Conservation (phyloP, 1,284 basidiomycete genomes). For the Ceratobasidium sp. region DNA sequence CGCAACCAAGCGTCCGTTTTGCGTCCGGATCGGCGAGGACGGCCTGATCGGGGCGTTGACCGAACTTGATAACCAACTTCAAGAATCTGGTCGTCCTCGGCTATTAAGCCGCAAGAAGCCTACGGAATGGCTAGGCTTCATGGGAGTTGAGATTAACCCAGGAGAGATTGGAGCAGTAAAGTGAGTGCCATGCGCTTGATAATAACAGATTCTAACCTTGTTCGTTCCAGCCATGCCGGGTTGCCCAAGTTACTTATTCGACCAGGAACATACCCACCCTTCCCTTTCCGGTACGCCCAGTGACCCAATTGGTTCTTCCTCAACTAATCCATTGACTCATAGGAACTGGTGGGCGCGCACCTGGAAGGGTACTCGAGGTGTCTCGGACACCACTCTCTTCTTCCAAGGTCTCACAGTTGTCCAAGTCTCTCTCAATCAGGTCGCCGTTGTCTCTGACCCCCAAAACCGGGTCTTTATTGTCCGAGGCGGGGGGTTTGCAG, state of each 20-base stretch:
- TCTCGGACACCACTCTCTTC: conserved; percentile 78
- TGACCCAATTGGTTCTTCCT: not conserved
- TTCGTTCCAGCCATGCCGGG: conserved; percentile 79
- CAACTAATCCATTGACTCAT: not conserved
- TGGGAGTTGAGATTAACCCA: conserved; percentile 56
- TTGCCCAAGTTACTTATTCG: conserved; percentile 71
- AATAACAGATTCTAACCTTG: conserved; percentile 50
- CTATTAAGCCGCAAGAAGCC: conserved; percentile 59
- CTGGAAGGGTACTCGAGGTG: conserved; percentile 69
- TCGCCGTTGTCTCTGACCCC: conserved; percentile 76
- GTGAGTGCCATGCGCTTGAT: conserved; percentile 69
- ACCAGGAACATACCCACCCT: conserved; percentile 75
- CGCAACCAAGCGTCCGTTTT: conserved; percentile 64
- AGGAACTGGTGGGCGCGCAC: conserved; percentile 78
- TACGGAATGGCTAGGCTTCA: conserved; percentile 37
- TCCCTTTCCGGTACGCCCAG: conserved; percentile 59
- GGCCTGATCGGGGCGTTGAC: conserved; percentile 69
- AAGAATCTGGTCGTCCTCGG: conserved; percentile 60
- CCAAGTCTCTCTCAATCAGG: conserved; percentile 79
- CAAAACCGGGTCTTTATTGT: conserved; percentile 83
- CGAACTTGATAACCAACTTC: conserved; percentile 66
- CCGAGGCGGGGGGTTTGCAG: conserved; percentile 45
- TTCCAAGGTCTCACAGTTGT: conserved; percentile 78
- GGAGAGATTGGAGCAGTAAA: conserved; percentile 66
- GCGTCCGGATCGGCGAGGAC: conserved; percentile 66